Conservation (phyloP, 805 yeast genomes). For the Pichia deserticola region DNA sequence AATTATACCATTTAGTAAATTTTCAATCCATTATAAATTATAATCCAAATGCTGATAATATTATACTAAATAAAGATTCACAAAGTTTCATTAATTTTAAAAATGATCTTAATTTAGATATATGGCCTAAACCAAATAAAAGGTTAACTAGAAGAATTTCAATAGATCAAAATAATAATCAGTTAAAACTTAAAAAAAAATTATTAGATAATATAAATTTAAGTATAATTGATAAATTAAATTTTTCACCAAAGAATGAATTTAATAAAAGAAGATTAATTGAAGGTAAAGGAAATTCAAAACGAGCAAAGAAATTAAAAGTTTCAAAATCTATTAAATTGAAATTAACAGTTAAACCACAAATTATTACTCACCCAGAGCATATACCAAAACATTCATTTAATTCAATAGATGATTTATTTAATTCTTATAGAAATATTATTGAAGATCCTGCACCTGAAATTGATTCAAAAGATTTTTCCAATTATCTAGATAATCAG, state of each 20-base stretch:
- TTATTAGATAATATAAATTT: neutral
- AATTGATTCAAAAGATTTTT: constrained; percentile 51
- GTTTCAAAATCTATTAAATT: constrained; percentile 16
- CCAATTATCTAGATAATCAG: constrained; percentile 49
- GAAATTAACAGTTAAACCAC: constrained; percentile 34
- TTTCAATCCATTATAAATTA: constrained; percentile 56
- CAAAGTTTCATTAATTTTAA: constrained; percentile 27
- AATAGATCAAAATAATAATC: neutral
- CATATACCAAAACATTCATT: constrained; percentile 44
- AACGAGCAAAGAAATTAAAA: neutral
- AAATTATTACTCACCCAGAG: constrained; percentile 51
- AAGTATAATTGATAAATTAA: neutral
- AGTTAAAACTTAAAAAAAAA: constrained; percentile 21
- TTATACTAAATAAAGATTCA: constrained; percentile 26
- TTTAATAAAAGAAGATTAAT: no score
- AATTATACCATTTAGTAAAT: constrained; percentile 55
- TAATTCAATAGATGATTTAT: constrained; percentile 34
- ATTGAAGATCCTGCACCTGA: constrained; percentile 46
- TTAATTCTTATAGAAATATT: constrained; percentile 49
- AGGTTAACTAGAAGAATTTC: constrained; percentile 7
- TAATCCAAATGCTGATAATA: constrained; percentile 39
- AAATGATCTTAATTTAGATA: constrained; percentile 25
- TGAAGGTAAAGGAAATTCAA: neutral
- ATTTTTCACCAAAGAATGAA: neutral
- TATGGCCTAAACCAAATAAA: constrained; percentile 29